Evolutionary conservation across 306 rosid genomes (phyloP).

Genomic region (Trifolium pratense): DNA sequence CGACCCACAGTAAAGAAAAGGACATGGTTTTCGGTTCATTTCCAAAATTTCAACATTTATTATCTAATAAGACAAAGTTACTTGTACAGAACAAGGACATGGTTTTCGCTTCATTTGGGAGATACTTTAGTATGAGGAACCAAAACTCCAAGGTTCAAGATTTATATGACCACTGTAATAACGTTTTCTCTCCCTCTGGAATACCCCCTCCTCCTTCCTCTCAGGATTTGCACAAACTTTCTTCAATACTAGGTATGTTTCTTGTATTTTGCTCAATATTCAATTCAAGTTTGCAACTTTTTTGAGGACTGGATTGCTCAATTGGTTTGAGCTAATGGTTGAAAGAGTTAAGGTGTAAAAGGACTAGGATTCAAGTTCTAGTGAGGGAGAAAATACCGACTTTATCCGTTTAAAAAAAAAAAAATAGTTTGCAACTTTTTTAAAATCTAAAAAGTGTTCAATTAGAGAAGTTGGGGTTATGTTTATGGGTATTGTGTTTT

Average conservation of each 20-base stretch:
- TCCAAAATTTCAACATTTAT: slow-evolving; percentile 45
- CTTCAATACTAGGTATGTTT: slow-evolving; percentile 71
- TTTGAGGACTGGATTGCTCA: no score
- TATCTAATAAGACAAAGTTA: slow-evolving; percentile 47
- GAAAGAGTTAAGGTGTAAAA: no score
- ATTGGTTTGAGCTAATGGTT: no score
- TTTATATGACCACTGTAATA: slow-evolving; percentile 73
- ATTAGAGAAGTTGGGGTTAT: slow-evolving; percentile 29
- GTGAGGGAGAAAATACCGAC: no score
- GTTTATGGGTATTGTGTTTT: slow-evolving; percentile 15
- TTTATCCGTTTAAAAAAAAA: no score
- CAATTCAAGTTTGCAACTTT: no score
- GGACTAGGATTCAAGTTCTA: no score
- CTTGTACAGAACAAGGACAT: slow-evolving; percentile 42
- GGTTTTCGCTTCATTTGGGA: slow-evolving; percentile 46
- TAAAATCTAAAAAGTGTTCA: not conserved
- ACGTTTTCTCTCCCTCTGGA: slow-evolving; percentile 58
- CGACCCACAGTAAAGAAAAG: not conserved
- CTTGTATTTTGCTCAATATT: slow-evolving; percentile 7
- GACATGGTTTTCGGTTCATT: not conserved
- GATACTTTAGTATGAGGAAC: slow-evolving; percentile 56
- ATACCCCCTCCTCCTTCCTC: slow-evolving; percentile 56
- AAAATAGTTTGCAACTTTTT: no score
- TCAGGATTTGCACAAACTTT: slow-evolving; percentile 55
- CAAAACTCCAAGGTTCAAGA: slow-evolving; percentile 66